Evolutionary conservation across 2,329 filamentous ascomycete genomes (phyloP), one percentile per base, ranked within the genome.

Genomic region (Fusarium solani-melongenae): DNA sequence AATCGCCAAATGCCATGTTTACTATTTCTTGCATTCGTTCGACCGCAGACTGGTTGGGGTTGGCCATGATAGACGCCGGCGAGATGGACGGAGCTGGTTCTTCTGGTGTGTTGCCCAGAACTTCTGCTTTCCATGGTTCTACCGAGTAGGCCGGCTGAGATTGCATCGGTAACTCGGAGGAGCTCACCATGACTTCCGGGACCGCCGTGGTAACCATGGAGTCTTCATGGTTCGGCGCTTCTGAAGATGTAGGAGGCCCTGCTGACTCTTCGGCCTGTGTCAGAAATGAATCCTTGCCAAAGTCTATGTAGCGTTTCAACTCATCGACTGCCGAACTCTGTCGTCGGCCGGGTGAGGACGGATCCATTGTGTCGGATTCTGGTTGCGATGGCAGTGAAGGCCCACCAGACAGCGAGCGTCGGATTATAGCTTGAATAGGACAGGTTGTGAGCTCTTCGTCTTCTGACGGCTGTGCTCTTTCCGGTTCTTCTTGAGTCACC

Each of bases 111-210:
- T 59, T 75, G 12, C 73, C 69, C 20, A 78, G 53, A 29, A 74
- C 72, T 38, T 76, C 72, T 33, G 76, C 60, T 51, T 77, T 78
- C 77, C 77, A 78, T 17, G 76, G 75, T 10, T 76, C 76, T 17
- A 77, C 67, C 9, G 65, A 39, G n/a, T 66, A 72, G 14, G 53
- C 34, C 31, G 76, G 69, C 17, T 76, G 72, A n/a, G 71, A 66
- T 39, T 70, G 69, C 22, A 72, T 62, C 12, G 64, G 66, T 46
- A 44, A 31, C 53, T 74, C 69, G 20, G 73, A 41, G 31, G 76
- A 76, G 53, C 67, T 67, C 44, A 73, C 63, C 2, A 67, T 49
- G 33, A 75, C 55, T 15, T 67, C 67, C 9, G 69, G 70, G 6
- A 46, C 39, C 20, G 29, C 33, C 39, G 24, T 56, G 22, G 63